Conservation (phyloP, 805 yeast genomes). For the Torulaspora indica region DNA sequence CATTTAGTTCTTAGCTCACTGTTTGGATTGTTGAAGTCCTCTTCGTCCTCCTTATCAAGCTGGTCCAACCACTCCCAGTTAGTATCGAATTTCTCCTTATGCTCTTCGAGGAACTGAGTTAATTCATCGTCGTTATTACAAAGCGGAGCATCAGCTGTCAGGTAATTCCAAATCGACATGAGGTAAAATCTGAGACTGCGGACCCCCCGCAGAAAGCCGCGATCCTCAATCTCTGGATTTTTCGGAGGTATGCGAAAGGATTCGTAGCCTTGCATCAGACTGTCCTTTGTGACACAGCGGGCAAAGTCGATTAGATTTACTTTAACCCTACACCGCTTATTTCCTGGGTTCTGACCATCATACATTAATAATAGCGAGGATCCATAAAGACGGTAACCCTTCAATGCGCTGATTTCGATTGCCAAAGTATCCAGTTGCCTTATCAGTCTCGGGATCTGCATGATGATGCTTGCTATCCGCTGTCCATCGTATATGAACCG, state of each 20-base stretch:
- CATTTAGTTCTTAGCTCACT: constrained; percentile 35
- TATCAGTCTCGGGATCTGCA: constrained; percentile 64
- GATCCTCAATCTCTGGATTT: constrained; percentile 58
- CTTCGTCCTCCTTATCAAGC: constrained; percentile 36
- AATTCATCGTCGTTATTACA: constrained; percentile 25
- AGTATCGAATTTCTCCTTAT: constrained; percentile 21
- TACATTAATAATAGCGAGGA: constrained; percentile 84
- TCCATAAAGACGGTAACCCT: constrained; percentile 86
- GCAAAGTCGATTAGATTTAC: constrained; percentile 95
- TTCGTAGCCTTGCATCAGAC: constrained; percentile 37
- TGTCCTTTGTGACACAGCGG: constrained; percentile 73
- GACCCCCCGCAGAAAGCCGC: constrained; percentile 82
- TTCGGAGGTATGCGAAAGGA: constrained; percentile 65
- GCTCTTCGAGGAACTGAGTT: constrained; percentile 17
- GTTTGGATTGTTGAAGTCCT: constrained; percentile 30
- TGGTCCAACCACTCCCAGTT: constrained; percentile 40
- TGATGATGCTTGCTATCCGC: constrained; percentile 50
- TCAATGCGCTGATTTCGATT: constrained; percentile 48
- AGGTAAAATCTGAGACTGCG: constrained; percentile 67
- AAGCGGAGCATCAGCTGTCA: constrained; percentile 43
- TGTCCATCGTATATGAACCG: constrained; percentile 78
- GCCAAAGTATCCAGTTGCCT: constrained; percentile 56
- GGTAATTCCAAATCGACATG: constrained; percentile 49
- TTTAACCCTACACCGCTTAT: constrained; percentile 29
- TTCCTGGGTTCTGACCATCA: constrained; percentile 49